These are phyloP conservation scores for Calonectria ilicicola DNA, from an alignment of 2,329 filamentous ascomycete genomes.

Conservation along the genomic window DNA sequence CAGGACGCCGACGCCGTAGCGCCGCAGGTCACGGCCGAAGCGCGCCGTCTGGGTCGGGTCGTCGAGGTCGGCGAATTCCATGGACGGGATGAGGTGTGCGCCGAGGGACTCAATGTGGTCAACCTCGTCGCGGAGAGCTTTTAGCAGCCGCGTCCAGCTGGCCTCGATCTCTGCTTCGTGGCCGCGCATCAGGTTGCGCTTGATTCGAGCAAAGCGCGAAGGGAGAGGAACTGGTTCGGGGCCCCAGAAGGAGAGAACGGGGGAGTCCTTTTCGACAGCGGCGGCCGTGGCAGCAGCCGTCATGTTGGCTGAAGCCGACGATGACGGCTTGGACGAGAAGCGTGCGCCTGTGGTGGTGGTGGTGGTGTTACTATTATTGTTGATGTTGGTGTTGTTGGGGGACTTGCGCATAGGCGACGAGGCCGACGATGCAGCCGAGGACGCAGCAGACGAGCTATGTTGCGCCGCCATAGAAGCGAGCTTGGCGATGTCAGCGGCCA, in stretches of 20 bases:
- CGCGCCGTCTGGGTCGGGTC: conserved; percentile 60
- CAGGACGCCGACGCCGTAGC: conserved; percentile 74
- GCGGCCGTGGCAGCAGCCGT: conserved; percentile 29
- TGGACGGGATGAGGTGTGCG: conserved; percentile 65
- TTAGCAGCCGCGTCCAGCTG: conserved; percentile 67
- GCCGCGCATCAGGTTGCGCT: conserved; percentile 65
- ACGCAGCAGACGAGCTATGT: conserved; percentile 6
- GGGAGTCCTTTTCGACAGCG: conserved; percentile 56
- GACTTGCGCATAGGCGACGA: conserved; percentile 4
- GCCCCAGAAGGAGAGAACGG: conserved; percentile 68
- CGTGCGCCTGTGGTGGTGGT: background rate
- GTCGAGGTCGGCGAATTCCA: conserved; percentile 65
- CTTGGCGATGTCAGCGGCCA: conserved; percentile 11
- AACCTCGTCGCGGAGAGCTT: conserved; percentile 63
- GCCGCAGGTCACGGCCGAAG: conserved; percentile 69
- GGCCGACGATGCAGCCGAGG: conserved; percentile 8
- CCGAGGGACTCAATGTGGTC: conserved; percentile 64
- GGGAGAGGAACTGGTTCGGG: conserved; percentile 68
- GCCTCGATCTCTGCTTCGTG: conserved; percentile 66
- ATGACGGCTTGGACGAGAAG: conserved; percentile 18
- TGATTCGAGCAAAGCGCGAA: conserved; percentile 68
- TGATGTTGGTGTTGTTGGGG: background rate
- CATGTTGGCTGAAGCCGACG: conserved; percentile 24
- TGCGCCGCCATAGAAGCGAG: conserved; percentile 18
- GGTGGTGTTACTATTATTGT: background rate